phyloP scores from a whole-genome alignment of 2,329 filamentous ascomycete species.

The Monilinia laxa region DNA sequence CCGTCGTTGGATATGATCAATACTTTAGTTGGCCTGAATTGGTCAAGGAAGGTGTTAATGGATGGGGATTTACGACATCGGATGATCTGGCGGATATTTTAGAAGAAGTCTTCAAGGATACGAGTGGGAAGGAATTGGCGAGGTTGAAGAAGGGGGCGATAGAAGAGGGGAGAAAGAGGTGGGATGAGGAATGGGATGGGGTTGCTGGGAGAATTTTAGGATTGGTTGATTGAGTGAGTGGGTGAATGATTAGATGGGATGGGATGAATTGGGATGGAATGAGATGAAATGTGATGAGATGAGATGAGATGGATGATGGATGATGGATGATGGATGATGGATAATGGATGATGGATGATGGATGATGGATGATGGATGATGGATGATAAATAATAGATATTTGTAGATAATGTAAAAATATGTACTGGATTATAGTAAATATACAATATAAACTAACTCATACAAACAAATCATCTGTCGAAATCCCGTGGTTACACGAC shows the following conservation, averaged over 20 bases:
- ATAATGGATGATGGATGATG: not conserved
- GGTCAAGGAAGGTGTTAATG: constrained; percentile 84
- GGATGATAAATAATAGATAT: not conserved
- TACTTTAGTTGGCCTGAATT: constrained; percentile 90
- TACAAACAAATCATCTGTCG: too few species aligned
- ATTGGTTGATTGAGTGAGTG: constrained; percentile 6
- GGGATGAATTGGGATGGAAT: too few species aligned
- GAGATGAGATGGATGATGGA: too few species aligned
- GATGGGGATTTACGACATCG: constrained; percentile 75
- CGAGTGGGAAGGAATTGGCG: constrained; percentile 54
- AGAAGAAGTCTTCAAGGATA: constrained; percentile 58
- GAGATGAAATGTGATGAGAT: too few species aligned
- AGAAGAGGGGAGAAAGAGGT: constrained; percentile 72
- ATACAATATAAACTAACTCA: too few species aligned
- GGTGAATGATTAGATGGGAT: too few species aligned
- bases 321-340: too few species aligned
- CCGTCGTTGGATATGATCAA: constrained; percentile 79
- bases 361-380: too few species aligned
- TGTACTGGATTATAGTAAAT: too few species aligned
- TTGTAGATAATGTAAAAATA: too few species aligned
- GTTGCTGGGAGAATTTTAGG: constrained; percentile 74
- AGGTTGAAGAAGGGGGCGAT: constrained; percentile 67
- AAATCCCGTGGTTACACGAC: too few species aligned
- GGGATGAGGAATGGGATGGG: constrained; percentile 91
- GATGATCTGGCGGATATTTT: constrained; percentile 65